Base-by-base conservation (phyloP, 257 asterid species). In the Jasminum sambac region DNA sequence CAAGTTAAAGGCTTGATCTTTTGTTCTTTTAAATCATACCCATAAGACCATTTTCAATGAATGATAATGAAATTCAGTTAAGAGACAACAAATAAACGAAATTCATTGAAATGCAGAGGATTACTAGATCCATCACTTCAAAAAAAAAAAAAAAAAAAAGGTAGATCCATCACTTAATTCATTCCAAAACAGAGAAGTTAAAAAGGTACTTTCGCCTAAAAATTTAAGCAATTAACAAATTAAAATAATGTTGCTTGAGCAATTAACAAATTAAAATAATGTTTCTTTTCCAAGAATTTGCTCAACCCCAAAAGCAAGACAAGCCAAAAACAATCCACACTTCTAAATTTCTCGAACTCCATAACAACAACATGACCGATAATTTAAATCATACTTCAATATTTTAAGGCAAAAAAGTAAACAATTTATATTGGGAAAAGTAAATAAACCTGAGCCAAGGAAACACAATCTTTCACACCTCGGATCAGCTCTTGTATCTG, bases 361-460 rank as follows among this genome's bases (percentile, higher is more conserved):
- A 70, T 65, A 62, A 52, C 67, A 70, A 46, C 64, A 64, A 68
- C 23, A 70, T 25, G 60, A 44, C 48, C 70, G 77, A 67, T 11
- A 74, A 34, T 61, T 62, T 71, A 55, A 76, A 66, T 11, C 12
- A 21, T 13, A 71, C 21, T 37, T 50, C 61, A 60, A 57, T 58
- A 72, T 66, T 42, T 36, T 46, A 52, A 8, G 61, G 1, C 23
- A 68, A 65, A 68, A 71, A 72, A 69, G 37, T 9, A 39, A 66
- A 79, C 72, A 48, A 48, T n/a, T 50, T 50, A 70, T 81, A 76
- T 82, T 59, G 86, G 81, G 78, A 71, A 74, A 72, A 88, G 84
- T 76, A 71, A 82, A 89, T 82, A 89, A 85, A 95, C 99, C 98
- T 95, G 99, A 80, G 97, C 98, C 70, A 95, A 81, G 75, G 99